Percentiles rank a stretch among this genome's conserved stretches.
Conservation (phyloP, 1,284 basidiomycete species). For the Ustilago hordei region DNA sequence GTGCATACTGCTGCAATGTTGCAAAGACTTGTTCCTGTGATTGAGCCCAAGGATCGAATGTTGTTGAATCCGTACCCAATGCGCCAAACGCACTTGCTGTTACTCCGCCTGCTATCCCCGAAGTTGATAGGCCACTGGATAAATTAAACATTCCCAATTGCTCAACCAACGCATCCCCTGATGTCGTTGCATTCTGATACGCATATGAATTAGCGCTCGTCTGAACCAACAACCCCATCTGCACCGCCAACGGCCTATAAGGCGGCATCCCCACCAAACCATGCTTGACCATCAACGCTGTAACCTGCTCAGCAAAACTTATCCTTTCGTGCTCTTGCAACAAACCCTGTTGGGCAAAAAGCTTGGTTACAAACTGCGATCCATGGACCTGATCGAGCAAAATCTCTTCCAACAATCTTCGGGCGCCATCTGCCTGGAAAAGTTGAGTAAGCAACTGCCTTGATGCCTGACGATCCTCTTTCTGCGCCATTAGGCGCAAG, state of each 20-base stretch:
- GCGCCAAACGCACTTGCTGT: neutral
- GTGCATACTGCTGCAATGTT: neutral
- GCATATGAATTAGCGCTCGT: neutral
- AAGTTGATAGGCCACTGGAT: neutral
- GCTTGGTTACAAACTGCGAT: conserved; percentile 90
- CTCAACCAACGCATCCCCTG: conserved; percentile 7
- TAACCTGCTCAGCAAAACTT: conserved; percentile 76
- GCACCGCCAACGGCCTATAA: conserved; percentile 91
- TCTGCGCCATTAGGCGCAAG: conserved; percentile 74
- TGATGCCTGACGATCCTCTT: conserved; percentile 65
- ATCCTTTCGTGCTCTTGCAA: conserved; percentile 79
- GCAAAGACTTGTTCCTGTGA: neutral
- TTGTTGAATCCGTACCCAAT: neutral
- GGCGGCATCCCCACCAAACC: conserved; percentile 70
- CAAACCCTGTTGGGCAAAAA: conserved; percentile 74
- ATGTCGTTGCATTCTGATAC: neutral
- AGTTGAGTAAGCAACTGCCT: conserved; percentile 66
- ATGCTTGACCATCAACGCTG: conserved; percentile 55
- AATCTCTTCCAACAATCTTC: conserved; percentile 84
- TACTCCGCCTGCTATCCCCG: neutral
- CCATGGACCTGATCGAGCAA: conserved; percentile 79
- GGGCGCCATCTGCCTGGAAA: conserved; percentile 76
- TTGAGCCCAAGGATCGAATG: conserved; percentile 4
- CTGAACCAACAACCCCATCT: conserved; percentile 78
- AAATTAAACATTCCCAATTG: conserved; percentile 16